phyloP scores from a whole-genome alignment of 495 filamentous ascomycete species.

The Penicillium longicatenatum region DNA sequence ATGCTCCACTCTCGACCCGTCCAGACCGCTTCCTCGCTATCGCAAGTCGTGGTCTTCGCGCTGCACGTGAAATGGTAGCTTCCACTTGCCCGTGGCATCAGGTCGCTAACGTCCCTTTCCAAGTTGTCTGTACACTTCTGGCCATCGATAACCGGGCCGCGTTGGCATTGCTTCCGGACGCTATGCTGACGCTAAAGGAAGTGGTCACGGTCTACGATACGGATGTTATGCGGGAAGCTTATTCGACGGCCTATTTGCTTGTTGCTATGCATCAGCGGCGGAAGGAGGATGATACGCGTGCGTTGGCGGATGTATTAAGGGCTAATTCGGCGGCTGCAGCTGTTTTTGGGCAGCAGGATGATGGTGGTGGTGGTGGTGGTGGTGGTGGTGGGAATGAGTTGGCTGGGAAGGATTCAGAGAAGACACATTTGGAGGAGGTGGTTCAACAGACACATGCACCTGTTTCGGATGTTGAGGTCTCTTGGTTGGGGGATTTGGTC shows the following conservation, averaged over 20 bases:
- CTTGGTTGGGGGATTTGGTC: conserved; percentile 48
- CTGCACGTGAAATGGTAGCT: conserved; percentile 41
- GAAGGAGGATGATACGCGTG: conserved; percentile 45
- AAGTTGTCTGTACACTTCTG: conserved; percentile 54
- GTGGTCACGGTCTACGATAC: conserved; percentile 49
- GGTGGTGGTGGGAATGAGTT: conserved; percentile 8
- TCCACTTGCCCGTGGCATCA: conserved; percentile 54
- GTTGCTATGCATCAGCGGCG: conserved; percentile 46
- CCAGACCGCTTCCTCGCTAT: conserved; percentile 41
- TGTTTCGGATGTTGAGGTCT: conserved; percentile 33
- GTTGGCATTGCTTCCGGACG: conserved; percentile 46
- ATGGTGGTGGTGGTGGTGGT: background rate
- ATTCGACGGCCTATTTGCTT: conserved; percentile 53
- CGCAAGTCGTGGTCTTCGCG: conserved; percentile 35
- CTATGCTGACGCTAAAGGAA: conserved; percentile 51
- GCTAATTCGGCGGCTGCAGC: conserved; percentile 32
- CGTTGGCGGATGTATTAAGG: conserved; percentile 37
- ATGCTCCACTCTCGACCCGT: conserved; percentile 28
- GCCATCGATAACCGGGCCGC: conserved; percentile 53
- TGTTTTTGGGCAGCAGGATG: conserved; percentile 9
- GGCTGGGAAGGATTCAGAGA: background rate
- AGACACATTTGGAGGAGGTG: background rate
- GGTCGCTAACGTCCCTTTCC: conserved; percentile 56
- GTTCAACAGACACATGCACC: conserved; percentile 9
- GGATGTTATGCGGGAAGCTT: conserved; percentile 51